phyloP scores from a whole-genome alignment of 495 filamentous ascomycete genomes.

The Penicillium robsamsonii region DNA sequence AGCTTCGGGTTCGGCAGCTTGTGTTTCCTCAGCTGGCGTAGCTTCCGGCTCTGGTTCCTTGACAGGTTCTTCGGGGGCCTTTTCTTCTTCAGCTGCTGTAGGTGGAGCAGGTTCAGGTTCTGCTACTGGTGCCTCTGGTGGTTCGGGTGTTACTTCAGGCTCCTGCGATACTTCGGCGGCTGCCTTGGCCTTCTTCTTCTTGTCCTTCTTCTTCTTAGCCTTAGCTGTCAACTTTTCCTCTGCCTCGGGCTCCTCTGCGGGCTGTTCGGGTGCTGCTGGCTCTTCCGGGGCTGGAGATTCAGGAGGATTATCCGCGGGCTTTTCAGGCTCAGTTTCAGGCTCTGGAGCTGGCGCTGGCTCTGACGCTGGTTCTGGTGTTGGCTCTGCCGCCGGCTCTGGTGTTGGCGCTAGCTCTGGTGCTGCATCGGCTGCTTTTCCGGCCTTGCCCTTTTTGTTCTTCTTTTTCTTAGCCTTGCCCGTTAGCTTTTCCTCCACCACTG shows the following conservation, averaged over 20 bases:
- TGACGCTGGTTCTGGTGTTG: constrained; percentile 5
- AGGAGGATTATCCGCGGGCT: constrained; percentile 4
- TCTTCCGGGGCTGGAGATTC: background rate
- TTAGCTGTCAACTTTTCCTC: background rate
- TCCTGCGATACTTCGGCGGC: background rate
- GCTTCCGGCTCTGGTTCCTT: constrained; percentile 6
- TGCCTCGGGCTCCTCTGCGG: background rate
- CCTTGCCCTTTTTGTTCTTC: constrained; percentile 13
- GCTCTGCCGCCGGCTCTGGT: background rate
- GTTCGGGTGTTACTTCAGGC: background rate
- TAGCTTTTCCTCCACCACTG: background rate
- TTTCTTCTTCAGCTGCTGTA: constrained; percentile 9
- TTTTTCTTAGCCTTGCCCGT: constrained; percentile 12
- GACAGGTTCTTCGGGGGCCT: constrained; percentile 1
- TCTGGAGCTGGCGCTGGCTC: background rate
- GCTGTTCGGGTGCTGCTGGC: background rate
- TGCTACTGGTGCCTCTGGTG: background rate
- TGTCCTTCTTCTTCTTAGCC: constrained; percentile 14
- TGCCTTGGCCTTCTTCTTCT: constrained; percentile 5
- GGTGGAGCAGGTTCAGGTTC: constrained; percentile 4
- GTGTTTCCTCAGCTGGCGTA: constrained; percentile 3
- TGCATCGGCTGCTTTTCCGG: constrained; percentile 4
- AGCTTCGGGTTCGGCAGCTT: constrained; percentile 17
- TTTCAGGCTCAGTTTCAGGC: constrained; percentile 3
- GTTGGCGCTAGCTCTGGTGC: background rate